Evolutionary conservation across 1,139 yeast species (phyloP), one percentile per base, ranked within the genome.

Genomic region (Kodamaea alishanica): DNA sequence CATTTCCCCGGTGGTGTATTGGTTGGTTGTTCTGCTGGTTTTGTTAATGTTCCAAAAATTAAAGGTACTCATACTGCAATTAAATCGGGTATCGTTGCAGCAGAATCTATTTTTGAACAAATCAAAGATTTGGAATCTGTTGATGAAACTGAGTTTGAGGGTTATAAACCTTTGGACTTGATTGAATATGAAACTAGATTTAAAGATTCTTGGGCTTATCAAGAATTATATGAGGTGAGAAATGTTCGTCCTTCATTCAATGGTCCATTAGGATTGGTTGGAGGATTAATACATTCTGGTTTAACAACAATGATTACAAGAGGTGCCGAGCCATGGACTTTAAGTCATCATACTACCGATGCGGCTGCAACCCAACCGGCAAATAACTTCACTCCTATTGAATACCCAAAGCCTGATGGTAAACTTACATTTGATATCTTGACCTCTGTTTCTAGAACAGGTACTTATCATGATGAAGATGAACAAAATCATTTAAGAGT

Each of bases 11-110:
- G 98, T 39, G 98, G 98, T 39, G 81, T 89, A 6, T 67, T 92
- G 24, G 92, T 92, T 30, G 98, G 98, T 26, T 94, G 96, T 46
- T 70, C 94, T 38, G 98, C 98, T 6, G 98, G 98, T 1, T 90
- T 92, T 60, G 77, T 92, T 75, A 92, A 92, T 59, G 97, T 92
- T 33, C 97, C 98, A 33, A 92, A 92, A 60, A 85, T 92, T 55
- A 92, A 92, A 65, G 98, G 98, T n/a, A 84, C 97, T 0, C 98
- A 92, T 59, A 90, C 97, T 0, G 97, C 98, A 2, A 85, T 92
- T 78, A 92, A 90, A 61, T 75, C 94, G 8, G 98, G 97, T 28
- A 83, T 92, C 73, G 65, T 92, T 25, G 98, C 97, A 2, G 98
- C 97, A 1, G 97, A 92, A 54, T 60, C 77, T 23, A 84, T 89